Evolutionary conservation across 139 green algal species (phyloP).

Genomic region (Chlamydomonas applanata): DNA sequence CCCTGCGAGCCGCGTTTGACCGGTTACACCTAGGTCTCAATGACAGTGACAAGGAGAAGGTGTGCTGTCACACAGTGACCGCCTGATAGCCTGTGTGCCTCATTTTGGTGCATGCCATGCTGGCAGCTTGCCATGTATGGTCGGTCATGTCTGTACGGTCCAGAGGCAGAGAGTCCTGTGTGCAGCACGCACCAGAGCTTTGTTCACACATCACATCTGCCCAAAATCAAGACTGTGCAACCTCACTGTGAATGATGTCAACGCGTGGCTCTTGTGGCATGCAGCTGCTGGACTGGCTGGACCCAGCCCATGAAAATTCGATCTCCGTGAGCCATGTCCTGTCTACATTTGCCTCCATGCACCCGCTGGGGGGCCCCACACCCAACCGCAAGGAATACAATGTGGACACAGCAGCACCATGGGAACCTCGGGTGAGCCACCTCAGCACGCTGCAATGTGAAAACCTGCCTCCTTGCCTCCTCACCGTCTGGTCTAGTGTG

Average conservation of each 20-base stretch:
- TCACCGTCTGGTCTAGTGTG: no score
- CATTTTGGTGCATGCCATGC: neutral
- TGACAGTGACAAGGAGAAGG: conserved; percentile 4
- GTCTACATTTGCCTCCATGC: no score
- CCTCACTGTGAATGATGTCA: neutral
- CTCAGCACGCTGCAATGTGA: no score
- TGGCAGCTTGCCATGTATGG: neutral
- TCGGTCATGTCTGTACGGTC: neutral
- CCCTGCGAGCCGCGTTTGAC: conserved; percentile 19
- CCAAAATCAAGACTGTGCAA: neutral
- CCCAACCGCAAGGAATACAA: no score
- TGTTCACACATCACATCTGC: neutral
- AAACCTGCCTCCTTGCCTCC: no score
- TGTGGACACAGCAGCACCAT: no score
- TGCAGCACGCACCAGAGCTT: neutral
- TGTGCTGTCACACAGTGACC: neutral
- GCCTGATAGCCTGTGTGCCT: neutral
- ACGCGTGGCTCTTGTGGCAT: no score
- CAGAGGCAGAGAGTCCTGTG: neutral
- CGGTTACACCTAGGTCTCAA: conserved; percentile 20
- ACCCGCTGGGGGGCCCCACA: no score
- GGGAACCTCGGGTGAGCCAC: no score
- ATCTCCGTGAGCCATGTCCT: no score
- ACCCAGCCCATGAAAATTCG: no score
- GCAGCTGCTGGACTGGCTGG: no score